phyloP scores from a whole-genome alignment of 2,329 filamentous ascomycete genomes.

The Colletotrichum siamense region DNA sequence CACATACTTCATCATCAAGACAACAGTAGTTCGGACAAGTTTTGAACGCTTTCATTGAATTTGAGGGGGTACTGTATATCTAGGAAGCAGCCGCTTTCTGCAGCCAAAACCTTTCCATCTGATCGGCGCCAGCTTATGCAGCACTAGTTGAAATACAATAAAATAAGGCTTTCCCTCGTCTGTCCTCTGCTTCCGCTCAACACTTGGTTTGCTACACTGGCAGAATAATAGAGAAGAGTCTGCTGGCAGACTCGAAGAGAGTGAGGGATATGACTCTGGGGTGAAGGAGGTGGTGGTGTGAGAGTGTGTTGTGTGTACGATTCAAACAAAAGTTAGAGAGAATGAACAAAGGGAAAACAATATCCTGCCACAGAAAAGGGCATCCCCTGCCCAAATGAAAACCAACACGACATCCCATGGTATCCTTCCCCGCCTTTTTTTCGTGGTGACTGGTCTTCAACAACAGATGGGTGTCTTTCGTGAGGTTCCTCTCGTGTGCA shows the following conservation, averaged over 20 bases:
- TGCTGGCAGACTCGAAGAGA: conserved; percentile 15
- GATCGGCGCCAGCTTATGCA: conserved; percentile 17
- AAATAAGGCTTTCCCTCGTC: neutral
- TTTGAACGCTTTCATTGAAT: conserved; percentile 12
- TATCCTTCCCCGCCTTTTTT: conserved; percentile 17
- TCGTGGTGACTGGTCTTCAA: conserved; percentile 14
- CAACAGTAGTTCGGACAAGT: neutral
- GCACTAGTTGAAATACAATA: conserved; percentile 11
- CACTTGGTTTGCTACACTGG: neutral
- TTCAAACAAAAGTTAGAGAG: conserved; percentile 21
- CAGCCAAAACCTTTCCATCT: neutral
- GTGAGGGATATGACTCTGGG: neutral
- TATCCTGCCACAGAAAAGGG: conserved; percentile 16
- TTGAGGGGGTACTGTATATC: conserved; percentile 16
- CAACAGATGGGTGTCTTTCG: conserved; percentile 5
- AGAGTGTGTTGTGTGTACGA: conserved; percentile 20
- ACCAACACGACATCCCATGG: conserved; percentile 16
- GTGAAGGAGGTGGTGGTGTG: neutral
- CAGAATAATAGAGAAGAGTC: conserved; percentile 14
- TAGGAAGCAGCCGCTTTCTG: conserved; percentile 16
- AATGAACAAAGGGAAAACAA: conserved; percentile 24
- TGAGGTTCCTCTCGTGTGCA: neutral
- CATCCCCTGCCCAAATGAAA: conserved; percentile 5
- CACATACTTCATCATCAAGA: neutral
- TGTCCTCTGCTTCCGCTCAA: neutral